Evolutionary conservation across 106 monocot species (phyloP).

Genomic region (Dactylorhiza incarnata): DNA sequence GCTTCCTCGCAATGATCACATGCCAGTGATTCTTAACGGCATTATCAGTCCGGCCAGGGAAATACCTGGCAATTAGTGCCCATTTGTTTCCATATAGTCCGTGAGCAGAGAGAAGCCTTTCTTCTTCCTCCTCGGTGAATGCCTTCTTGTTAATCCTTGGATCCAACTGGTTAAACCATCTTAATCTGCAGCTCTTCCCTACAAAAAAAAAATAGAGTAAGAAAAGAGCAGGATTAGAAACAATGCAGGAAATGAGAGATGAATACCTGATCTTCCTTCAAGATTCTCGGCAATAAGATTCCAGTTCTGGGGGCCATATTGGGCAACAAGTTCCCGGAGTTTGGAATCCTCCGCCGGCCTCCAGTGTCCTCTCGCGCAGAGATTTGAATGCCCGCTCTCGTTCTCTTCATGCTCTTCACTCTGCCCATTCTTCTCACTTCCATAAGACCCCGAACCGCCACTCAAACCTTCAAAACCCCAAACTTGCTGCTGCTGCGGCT

Average conservation of each 20-base stretch:
- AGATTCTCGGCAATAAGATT: conserved; percentile 62
- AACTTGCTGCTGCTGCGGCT: neutral
- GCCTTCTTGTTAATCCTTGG: conserved; percentile 72
- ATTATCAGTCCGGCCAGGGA: conserved; percentile 77
- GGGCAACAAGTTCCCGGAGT: conserved; percentile 43
- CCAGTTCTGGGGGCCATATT: conserved; percentile 62
- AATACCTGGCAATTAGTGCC: conserved; percentile 62
- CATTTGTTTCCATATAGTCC: conserved; percentile 68
- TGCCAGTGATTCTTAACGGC: conserved; percentile 95
- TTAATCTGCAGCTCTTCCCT: conserved; percentile 86
- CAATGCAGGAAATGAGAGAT: neutral
- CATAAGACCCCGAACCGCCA: neutral
- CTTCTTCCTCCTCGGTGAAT: conserved; percentile 79
- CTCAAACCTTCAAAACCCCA: neutral
- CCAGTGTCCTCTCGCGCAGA: conserved; percentile 66
- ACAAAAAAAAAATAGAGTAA: neutral
- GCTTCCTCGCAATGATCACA: conserved; percentile 67
- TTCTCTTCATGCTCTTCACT: neutral
- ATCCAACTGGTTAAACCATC: conserved; percentile 91
- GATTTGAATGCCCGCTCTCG: conserved; percentile 37
- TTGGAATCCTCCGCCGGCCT: conserved; percentile 57
- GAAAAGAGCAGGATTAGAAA: neutral
- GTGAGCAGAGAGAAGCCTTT: conserved; percentile 54
- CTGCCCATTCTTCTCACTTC: conserved; percentile 4
- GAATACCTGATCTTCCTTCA: conserved; percentile 67